Evolutionary conservation across 805 yeast species (phyloP).

Genomic region (Starmerella ratchasimensis): DNA sequence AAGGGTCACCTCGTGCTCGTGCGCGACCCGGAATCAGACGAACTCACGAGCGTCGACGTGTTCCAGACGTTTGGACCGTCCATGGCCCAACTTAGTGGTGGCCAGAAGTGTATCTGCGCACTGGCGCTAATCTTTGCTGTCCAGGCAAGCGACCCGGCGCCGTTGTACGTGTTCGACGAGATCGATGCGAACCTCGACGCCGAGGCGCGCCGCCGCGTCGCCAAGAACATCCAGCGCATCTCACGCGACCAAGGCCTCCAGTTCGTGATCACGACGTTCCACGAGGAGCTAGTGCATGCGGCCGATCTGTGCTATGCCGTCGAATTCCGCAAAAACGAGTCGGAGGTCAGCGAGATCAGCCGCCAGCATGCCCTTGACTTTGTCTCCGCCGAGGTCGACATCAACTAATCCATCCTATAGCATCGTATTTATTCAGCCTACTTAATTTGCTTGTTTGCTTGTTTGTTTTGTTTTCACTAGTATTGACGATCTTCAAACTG

Average conservation of each 20-base stretch:
- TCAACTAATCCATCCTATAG: neutral
- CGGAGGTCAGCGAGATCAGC: conserved; percentile 58
- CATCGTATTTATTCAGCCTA: too few relatives aligned
- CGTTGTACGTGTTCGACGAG: conserved; percentile 91
- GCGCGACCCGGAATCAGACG: conserved; percentile 20
- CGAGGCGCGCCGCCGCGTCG: conserved; percentile 80
- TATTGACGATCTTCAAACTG: too few relatives aligned
- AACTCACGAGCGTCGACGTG: conserved; percentile 67
- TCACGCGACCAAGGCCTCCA: conserved; percentile 39
- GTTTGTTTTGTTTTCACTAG: too few relatives aligned
- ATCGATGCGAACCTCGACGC: conserved; percentile 92
- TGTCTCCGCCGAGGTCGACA: conserved; percentile 34
- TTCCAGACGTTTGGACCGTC: conserved; percentile 81
- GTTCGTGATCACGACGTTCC: conserved; percentile 89
- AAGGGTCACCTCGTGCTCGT: conserved; percentile 60
- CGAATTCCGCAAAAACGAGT: conserved; percentile 64
- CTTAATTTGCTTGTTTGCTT: too few relatives aligned
- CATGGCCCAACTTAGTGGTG: conserved; percentile 82
- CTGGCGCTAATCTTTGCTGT: conserved; percentile 85
- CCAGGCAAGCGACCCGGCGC: conserved; percentile 92
- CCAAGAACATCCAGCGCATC: conserved; percentile 52
- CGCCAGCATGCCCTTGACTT: conserved; percentile 68
- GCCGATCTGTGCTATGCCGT: conserved; percentile 86
- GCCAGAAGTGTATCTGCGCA: conserved; percentile 95
- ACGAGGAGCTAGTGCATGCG: conserved; percentile 80